Evolutionary conservation across 345 rosid genomes (phyloP).

Genomic region (Moringa oleifera): DNA sequence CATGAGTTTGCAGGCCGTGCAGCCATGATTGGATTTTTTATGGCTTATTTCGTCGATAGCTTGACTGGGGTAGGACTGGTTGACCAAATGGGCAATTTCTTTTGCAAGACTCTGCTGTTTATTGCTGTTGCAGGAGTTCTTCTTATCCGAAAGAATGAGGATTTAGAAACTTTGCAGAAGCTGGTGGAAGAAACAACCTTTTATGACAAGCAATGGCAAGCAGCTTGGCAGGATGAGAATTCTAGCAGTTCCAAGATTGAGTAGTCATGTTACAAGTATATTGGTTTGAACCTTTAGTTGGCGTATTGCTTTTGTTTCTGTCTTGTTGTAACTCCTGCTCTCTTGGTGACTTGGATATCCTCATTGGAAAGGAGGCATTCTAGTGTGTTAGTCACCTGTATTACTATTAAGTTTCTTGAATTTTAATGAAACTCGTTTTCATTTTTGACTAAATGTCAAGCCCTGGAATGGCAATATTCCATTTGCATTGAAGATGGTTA

Average conservation of each 20-base stretch:
- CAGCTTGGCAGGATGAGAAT: slow-evolving; percentile 74
- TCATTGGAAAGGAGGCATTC: too few species aligned
- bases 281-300: background rate
- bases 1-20: slow-evolving; percentile 64
- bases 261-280: slow-evolving; percentile 2
- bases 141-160: slow-evolving; percentile 81
- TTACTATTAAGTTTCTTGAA: too few species aligned
- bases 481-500: too few species aligned
- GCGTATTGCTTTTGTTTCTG: too few species aligned
- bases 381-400: too few species aligned
- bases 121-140: slow-evolving; percentile 77
- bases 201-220: slow-evolving; percentile 96
- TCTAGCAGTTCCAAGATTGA: slow-evolving; percentile 5
- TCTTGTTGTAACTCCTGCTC: too few species aligned
- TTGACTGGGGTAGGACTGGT: slow-evolving; percentile 94
- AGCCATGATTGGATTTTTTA: slow-evolving; percentile 96
- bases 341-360: too few species aligned
- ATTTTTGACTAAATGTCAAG: too few species aligned
- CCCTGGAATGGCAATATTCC: too few species aligned
- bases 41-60: slow-evolving; percentile 96
- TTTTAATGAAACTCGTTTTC: too few species aligned
- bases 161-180: slow-evolving; percentile 60
- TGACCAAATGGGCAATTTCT: slow-evolving; percentile 95
- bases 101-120: slow-evolving; percentile 88
- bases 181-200: slow-evolving; percentile 79